Conservation (phyloP, 495 filamentous ascomycete genomes). For the Clavariopsis aquatica region DNA sequence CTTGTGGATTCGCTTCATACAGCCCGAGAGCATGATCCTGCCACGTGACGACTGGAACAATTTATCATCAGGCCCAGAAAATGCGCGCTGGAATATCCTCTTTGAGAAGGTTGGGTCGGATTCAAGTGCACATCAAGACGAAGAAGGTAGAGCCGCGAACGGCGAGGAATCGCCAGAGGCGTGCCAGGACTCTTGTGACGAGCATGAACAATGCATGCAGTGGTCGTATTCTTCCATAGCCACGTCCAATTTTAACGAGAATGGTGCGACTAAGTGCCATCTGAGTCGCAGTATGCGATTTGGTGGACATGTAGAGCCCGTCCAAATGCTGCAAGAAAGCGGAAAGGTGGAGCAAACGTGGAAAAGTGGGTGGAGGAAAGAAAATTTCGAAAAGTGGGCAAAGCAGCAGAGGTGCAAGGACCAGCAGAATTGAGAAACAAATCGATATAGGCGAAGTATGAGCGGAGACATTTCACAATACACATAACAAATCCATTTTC, state of each 20-base stretch:
- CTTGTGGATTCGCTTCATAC: conserved; percentile 26
- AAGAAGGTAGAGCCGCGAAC: background rate
- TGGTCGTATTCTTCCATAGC: conserved; percentile 21
- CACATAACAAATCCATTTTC: too few relatives aligned
- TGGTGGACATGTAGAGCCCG: conserved; percentile 3
- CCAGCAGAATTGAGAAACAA: conserved; percentile 16
- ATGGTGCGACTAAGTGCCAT: conserved; percentile 29
- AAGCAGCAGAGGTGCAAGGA: conserved; percentile 10
- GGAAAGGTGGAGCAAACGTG: conserved; percentile 3
- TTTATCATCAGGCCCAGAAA: conserved; percentile 18
- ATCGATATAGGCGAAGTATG: too few relatives aligned
- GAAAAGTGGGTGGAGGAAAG: conserved; percentile 22
- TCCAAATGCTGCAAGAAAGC: conserved; percentile 19
- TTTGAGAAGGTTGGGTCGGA: conserved; percentile 8
- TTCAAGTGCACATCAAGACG: background rate
- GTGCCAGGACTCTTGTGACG: conserved; percentile 14
- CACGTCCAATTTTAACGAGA: conserved; percentile 25
- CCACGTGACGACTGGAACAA: conserved; percentile 35
- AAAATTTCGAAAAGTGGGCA: conserved; percentile 2
- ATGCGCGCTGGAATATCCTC: conserved; percentile 29
- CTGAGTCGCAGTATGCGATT: conserved; percentile 24
- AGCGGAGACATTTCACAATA: too few relatives aligned
- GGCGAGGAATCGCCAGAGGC: conserved; percentile 23
- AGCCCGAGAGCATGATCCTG: conserved; percentile 12
- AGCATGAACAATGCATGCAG: conserved; percentile 21